Evolutionary conservation across 192 early-diverging fungal species (phyloP).

Genomic region (Coemansia sp.): DNA sequence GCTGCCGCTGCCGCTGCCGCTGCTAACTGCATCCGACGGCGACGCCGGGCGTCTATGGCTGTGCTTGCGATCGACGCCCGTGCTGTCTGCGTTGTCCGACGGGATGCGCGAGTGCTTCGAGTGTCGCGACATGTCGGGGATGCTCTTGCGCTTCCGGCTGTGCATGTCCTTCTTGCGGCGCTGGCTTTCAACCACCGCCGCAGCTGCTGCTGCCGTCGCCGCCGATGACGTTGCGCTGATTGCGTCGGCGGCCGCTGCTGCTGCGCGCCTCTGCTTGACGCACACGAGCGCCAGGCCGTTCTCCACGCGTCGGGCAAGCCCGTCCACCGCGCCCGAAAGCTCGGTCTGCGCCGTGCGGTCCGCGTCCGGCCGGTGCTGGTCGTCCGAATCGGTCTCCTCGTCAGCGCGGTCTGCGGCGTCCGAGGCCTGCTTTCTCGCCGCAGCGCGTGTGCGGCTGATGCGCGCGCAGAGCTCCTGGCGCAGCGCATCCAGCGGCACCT

Average conservation of each 20-base stretch:
- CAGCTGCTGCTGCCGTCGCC: background rate
- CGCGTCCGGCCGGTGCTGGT: background rate
- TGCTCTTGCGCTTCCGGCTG: constrained; percentile 54
- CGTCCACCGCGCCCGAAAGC: constrained; percentile 32
- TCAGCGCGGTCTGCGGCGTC: constrained; percentile 1
- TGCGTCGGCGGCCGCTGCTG: constrained; percentile 27
- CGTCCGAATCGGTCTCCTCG: constrained; percentile 6
- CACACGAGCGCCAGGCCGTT: constrained; percentile 38
- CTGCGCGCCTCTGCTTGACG: constrained; percentile 36
- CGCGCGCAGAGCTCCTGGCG: constrained; percentile 29
- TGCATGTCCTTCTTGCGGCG: constrained; percentile 1
- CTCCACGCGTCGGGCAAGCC: constrained; percentile 40
- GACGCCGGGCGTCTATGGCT: background rate
- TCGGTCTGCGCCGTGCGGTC: background rate
- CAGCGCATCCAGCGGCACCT: constrained; percentile 37
- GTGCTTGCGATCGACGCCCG: background rate
- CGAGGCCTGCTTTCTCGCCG: constrained; percentile 1
- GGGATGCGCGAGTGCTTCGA: constrained; percentile 50
- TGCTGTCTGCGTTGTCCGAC: constrained; percentile 11
- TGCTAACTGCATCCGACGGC: background rate
- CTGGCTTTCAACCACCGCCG: background rate
- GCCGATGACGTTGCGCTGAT: constrained; percentile 20
- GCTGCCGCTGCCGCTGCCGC: constrained; percentile 1
- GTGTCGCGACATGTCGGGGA: constrained; percentile 47
- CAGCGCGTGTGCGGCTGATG: constrained; percentile 5